Percentiles rank a stretch among this genome's conserved stretches.
phyloP scores from a whole-genome alignment of 1,284 basidiomycete genomes.

The Inonotus hispidus region DNA sequence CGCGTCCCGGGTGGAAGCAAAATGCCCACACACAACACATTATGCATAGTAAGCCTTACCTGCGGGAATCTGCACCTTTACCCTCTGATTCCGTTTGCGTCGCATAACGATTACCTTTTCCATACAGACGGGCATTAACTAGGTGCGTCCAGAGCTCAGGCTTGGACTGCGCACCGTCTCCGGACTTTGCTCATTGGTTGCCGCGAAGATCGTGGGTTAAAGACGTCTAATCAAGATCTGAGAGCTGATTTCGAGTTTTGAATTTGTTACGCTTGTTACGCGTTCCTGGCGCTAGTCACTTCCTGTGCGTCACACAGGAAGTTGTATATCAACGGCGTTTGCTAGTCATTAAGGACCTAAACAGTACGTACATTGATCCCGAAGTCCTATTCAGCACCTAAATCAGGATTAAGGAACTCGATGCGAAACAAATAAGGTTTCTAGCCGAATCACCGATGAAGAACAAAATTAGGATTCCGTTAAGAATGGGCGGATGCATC shows the following conservation, averaged over 20 bases:
- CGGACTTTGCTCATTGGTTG: constrained; percentile 1
- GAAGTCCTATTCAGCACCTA: constrained; percentile 13
- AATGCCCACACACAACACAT: not conserved
- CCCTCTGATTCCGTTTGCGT: not conserved
- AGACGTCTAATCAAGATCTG: constrained; percentile 4
- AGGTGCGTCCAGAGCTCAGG: not conserved
- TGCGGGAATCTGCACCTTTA: not conserved
- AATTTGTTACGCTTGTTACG: not conserved
- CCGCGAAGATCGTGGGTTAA: constrained; percentile 6
- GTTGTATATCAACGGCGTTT: constrained; percentile 5
- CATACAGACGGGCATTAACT: not conserved
- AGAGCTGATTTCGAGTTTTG: not conserved
- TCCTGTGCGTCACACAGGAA: not conserved
- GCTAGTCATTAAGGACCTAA: not conserved
- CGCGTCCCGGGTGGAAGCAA: not conserved
- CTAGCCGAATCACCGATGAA: constrained; percentile 9
- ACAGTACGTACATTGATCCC: constrained; percentile 9
- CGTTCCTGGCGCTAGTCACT: constrained; percentile 12
- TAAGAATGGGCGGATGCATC: not conserved
- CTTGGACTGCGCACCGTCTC: not conserved
- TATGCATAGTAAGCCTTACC: too few relatives aligned
- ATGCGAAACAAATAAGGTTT: constrained; percentile 12
- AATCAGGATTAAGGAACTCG: not conserved
- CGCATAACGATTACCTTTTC: not conserved
- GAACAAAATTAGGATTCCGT: constrained; percentile 7